Base-by-base conservation (phyloP, 139 green algal species). In the Micromonas commoda region DNA sequence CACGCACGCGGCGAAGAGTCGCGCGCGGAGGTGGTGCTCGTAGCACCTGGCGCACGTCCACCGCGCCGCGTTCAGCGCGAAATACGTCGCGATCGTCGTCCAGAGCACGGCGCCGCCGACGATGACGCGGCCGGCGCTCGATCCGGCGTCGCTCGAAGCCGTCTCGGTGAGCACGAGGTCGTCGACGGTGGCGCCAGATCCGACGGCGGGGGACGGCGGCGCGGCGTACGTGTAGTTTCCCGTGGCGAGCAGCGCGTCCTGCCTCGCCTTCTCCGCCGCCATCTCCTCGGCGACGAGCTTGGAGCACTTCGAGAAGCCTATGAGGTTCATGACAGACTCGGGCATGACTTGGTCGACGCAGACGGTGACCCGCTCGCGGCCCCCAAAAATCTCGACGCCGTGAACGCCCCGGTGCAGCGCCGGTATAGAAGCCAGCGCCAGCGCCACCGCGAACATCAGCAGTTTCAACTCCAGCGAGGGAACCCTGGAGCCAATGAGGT, bases 291-390 rank as follows among this genome's bases (percentile, higher is more conserved):
- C 9, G 45, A 57, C 45, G 9, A 16, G 45, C 45, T 9, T 16
- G 45, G 45, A 23, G 45, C n/a, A n/a, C n/a, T n/a, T n/a, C n/a
- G n/a, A n/a, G n/a, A n/a, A n/a, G n/a, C n/a, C n/a, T n/a, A 57
- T 9, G 64, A 71, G 13, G 29, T 16, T 19, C n/a, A 29, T 3
- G 21, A 3, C 28, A 45, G 33, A 39, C 33, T 4, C 64, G 64
- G 32, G 26, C 26, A 71, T 39, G 64, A 71, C 13, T 71, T 39
- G 61, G 26, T 68, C 61, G 9, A 68, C 61, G 61, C 61, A 68
- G 4, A 35, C 24, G 26, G 61, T 35, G 61, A 20, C 6, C 16
- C n/a, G n/a, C 24, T 32, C 61, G n/a, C 24, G 24, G 16, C n/a
- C 26, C 5, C 61, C 61, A 20, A 68, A 68, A 5, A 68, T 20